Evolutionary conservation across 306 rosid species (phyloP), one percentile per base, ranked within the genome.

Genomic region (Dalbergia cultrata): DNA sequence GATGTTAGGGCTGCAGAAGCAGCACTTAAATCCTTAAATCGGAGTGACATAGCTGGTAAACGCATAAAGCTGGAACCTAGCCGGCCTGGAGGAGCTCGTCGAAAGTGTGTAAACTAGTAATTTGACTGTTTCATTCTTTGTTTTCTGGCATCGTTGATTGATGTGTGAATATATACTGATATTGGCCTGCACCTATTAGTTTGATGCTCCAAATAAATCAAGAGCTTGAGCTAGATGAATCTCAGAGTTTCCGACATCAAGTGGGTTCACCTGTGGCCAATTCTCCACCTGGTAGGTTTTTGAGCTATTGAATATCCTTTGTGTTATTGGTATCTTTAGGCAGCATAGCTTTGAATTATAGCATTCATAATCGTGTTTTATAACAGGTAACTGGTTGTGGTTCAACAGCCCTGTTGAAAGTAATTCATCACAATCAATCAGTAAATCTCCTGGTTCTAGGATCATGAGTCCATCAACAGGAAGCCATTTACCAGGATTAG

Each of bases 41-140:
- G 99, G 87, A 91, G 97, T 89, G 98, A 93, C 85, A 95, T 95
- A 78, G 98, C 97, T 78, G 99, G 99, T 72, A 95, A 93, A 81
- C 97, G 98, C 53, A 95, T 95, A 85, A 95, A 95, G 81, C 98
- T 95, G 44, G 99, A 95, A 87, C 99, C 97, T 57, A 95, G 99
- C 78, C 98, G 99, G 37, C 99, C 99, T 76, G 99, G 99, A 43
- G 97, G 99, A 85, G 95, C 99, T 70, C 98, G 99, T 64, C 85
- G 99, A 85, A 95, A 90, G 99, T 95, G 83, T 74, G 94, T 77
- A 81, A 16, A 35, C 66, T 67, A 63, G 56, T 75, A 45, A 41
- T 69, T 73, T 83, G 34, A 34, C 72, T 26, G 4, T 56, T 74
- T 56, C 8, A 56, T 74, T 22, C 45, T 13, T 77, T 74, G 35